Base-by-base conservation (phyloP, 2,329 filamentous ascomycete genomes). In the Leptosphaerulina australis region DNA sequence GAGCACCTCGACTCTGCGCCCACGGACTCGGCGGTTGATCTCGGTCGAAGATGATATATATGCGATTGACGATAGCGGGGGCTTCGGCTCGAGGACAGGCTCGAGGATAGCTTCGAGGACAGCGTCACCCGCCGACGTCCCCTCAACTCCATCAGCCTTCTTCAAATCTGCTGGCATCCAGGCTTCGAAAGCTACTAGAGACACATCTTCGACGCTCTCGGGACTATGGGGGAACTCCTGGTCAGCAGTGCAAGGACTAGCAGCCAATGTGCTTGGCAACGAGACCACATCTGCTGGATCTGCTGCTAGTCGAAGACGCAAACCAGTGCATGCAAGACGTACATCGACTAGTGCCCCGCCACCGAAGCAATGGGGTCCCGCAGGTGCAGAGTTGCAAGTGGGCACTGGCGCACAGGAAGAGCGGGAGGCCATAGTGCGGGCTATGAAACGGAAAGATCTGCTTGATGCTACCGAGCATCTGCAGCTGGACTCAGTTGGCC, bases 371-470 rank as follows among this genome's bases (percentile, higher is more conserved):
- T 81, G 79, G 79, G 79, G 79, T 14, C 77, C 77, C 2, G 64
- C 66, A 14, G 67, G 72, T 21, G 56, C 67, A 38, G 65, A 64
- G 33, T 64, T 66, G 34, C 66, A 71, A 14, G 70, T 80, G 28
- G 79, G 77, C 9, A 62, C 66, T 29, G 79, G 78, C 5, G 73
- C 76, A 2, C 70, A 71, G 41, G 77, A 79, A 54, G 76, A 78
- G 44, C 67, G 77, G 36, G 71, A 79, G 40, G 73, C 73, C 31
- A 67, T 77, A 55, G 70, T 81, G 24, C 67, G 79, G 44, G 77
- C 76, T 31, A 76, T 78, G 68, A 80, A 80, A 68, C 70, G 77
- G 38, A 76, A 73, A 56, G 77, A 79, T 48, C 66, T 81, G 54
- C 66, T 81, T 51, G 72, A 66, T 22, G 77, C 76, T 52, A 70